A percentile compares a stretch with the other conserved stretches of the same genome.
phyloP scores from a whole-genome alignment of 306 rosid genomes.

The cucumber (Cucumis sativus) region DNA sequence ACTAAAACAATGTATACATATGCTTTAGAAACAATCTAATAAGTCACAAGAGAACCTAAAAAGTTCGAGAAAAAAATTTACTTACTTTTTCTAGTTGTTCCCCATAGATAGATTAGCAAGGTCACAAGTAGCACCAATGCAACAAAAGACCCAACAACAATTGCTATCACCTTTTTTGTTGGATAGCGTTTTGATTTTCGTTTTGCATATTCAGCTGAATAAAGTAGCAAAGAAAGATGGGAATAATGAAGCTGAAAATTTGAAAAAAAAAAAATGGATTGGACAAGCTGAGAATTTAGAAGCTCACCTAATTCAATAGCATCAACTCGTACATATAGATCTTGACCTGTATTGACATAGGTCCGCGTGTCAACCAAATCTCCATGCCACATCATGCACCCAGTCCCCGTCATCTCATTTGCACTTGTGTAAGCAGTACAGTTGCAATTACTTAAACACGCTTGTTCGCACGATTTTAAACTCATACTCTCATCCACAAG shows the following conservation, averaged over 20 bases:
- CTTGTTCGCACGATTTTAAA: neutral
- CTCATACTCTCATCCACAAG: neutral
- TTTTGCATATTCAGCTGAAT: constrained; percentile 11
- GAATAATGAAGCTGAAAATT: neutral
- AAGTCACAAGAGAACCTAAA: neutral
- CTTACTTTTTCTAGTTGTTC: constrained; percentile 9
- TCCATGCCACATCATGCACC: constrained; percentile 1
- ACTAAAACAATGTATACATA: neutral
- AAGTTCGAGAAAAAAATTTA: neutral
- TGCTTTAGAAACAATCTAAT: neutral
- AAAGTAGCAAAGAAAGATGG: neutral
- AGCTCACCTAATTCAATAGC: constrained; percentile 10
- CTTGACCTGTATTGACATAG: constrained; percentile 4
- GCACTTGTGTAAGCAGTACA: constrained; percentile 34
- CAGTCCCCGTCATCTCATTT: neutral
- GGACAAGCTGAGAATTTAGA: neutral
- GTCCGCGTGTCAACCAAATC: constrained; percentile 34
- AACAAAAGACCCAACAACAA: neutral
- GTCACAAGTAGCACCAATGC: neutral
- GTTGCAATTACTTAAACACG: constrained; percentile 1
- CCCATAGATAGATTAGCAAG: neutral
- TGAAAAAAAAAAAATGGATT: too few species aligned
- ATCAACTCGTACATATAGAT: neutral
- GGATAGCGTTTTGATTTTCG: constrained; percentile 4
- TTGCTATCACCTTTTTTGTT: neutral